Conservation (phyloP, 805 yeast genomes). For the Nakazawaea wickerhamii region DNA sequence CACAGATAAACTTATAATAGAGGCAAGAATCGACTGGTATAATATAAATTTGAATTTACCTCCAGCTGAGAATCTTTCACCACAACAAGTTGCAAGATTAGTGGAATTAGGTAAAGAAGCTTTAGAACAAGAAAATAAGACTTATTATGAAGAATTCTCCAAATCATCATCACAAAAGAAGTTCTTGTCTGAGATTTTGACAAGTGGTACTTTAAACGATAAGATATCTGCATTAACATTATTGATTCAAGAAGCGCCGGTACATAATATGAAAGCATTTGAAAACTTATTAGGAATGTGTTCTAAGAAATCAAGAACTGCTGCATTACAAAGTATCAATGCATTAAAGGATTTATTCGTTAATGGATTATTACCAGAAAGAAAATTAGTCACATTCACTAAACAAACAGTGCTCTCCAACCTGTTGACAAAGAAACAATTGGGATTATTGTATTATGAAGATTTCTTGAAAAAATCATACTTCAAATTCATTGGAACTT, state of each 20-base stretch:
- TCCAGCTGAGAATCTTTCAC: constrained; percentile 34
- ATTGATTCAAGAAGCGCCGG: constrained; percentile 90
- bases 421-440: constrained; percentile 43
- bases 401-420: constrained; percentile 56
- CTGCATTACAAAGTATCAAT: constrained; percentile 84
- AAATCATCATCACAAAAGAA: constrained; percentile 76
- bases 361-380: constrained; percentile 78
- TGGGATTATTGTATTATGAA: constrained; percentile 80
- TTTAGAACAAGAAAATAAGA: constrained; percentile 64
- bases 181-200: constrained; percentile 81
- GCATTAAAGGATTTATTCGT: constrained; percentile 85
- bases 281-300: constrained; percentile 75
- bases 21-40: constrained; percentile 74
- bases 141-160: constrained; percentile 68
- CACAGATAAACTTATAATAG: constrained; percentile 51
- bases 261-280: constrained; percentile 80
- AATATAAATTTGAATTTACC: constrained; percentile 41
- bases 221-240: constrained; percentile 92
- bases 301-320: constrained; percentile 87
- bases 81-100: constrained; percentile 55
- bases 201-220: constrained; percentile 92
- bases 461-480: constrained; percentile 77
- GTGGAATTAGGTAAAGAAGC: constrained; percentile 60
- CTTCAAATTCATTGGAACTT: constrained; percentile 67
- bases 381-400: constrained; percentile 75